Evolutionary conservation across 805 yeast genomes (phyloP).

Genomic region (Monosporozyma siamensis): DNA sequence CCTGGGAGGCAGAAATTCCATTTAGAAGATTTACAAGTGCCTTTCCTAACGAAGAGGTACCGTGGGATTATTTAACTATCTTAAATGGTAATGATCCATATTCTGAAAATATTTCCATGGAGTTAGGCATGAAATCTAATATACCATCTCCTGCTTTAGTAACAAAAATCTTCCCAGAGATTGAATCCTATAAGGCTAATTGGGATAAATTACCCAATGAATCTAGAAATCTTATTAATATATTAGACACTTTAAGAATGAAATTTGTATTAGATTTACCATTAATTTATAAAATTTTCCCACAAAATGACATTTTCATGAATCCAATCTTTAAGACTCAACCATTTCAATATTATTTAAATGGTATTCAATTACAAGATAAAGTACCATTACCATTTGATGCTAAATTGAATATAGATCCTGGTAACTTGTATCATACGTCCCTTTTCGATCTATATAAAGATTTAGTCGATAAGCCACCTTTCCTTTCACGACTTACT

Average conservation of each 20-base stretch:
- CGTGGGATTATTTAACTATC: constrained; percentile 18
- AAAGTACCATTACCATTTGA: constrained; percentile 7
- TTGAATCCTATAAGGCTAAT: constrained; percentile 18
- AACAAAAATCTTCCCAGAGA: constrained; percentile 26
- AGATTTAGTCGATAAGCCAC: constrained; percentile 11
- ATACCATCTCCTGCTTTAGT: constrained; percentile 11
- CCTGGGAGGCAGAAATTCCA: constrained; percentile 10
- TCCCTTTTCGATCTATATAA: constrained; percentile 7
- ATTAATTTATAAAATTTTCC: constrained; percentile 21
- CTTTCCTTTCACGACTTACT: background rate
- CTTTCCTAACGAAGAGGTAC: constrained; percentile 11
- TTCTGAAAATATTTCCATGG: background rate
- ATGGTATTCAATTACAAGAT: constrained; percentile 8
- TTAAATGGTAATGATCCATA: constrained; percentile 17
- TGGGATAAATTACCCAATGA: constrained; percentile 9
- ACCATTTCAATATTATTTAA: constrained; percentile 19
- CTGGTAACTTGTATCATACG: background rate
- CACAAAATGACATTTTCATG: constrained; percentile 25
- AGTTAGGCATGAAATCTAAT: background rate
- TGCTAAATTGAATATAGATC: constrained; percentile 10
- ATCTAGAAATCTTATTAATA: constrained; percentile 14
- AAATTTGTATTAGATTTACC: constrained; percentile 23
- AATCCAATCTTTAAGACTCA: constrained; percentile 17
- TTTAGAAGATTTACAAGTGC: constrained; percentile 1
- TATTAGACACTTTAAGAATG: constrained; percentile 19